Conservation (phyloP, 148 eudicot species). For the Pouteria glomerata region DNA sequence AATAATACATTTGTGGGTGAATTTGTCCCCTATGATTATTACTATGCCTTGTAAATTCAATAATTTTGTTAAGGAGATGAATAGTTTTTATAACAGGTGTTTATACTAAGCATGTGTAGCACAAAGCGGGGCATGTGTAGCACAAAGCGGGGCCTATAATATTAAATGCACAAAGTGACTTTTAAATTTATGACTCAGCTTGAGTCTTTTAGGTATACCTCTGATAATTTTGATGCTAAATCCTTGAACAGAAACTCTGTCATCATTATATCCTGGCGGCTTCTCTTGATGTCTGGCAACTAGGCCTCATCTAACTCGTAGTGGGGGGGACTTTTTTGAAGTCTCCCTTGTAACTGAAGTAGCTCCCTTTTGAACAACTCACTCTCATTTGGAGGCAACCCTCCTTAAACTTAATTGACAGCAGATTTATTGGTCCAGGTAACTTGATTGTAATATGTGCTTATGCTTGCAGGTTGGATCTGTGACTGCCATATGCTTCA, state of each 20-base stretch:
- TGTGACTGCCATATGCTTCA: constrained; percentile 74
- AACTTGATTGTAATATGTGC: constrained; percentile 10
- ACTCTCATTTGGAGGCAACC: neutral
- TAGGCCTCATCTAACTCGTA: neutral
- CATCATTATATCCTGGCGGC: neutral
- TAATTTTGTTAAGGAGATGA: neutral
- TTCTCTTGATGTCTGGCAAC: neutral
- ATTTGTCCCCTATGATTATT: no score
- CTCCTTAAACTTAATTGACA: neutral
- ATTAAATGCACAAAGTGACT: neutral
- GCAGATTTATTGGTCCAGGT: neutral
- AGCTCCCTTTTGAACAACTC: neutral
- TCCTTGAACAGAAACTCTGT: neutral
- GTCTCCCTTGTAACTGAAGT: neutral
- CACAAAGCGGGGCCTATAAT: neutral
- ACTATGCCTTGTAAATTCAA: neutral
- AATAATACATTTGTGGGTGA: no score
- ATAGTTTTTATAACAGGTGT: neutral
- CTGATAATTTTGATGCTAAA: neutral
- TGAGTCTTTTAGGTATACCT: neutral
- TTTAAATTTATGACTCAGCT: neutral
- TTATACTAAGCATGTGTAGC: neutral
- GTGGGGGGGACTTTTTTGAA: neutral
- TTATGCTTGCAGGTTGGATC: constrained; percentile 73
- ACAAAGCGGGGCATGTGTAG: constrained; percentile 1